A percentile compares a stretch with the other conserved stretches of the same genome.
These are phyloP conservation scores for Didymella keratinophila DNA, from an alignment of 2,329 filamentous ascomycete genomes.

Conservation along the genomic window DNA sequence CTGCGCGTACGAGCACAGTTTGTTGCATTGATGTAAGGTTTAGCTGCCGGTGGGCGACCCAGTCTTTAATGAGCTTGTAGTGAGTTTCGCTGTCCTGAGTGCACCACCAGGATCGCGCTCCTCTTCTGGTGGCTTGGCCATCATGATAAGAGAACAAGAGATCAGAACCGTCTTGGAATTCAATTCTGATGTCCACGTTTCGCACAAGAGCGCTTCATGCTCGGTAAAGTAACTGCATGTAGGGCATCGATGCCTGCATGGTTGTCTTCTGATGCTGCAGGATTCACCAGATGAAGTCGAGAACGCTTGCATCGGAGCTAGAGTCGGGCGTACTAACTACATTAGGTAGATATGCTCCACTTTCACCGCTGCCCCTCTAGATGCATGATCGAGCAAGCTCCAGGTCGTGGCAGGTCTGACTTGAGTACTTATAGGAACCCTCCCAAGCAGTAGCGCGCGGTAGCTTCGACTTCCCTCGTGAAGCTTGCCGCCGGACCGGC, in stretches of 20 bases:
- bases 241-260: background rate
- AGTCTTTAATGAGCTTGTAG: too few relatives aligned
- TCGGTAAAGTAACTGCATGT: background rate
- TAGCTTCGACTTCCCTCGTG: background rate
- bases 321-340: slow-evolving; percentile 11
- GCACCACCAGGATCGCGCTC: too few relatives aligned
- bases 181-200: too few relatives aligned
- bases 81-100: too few relatives aligned
- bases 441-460: background rate
- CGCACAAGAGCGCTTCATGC: too few relatives aligned
- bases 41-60: too few relatives aligned
- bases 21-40: too few relatives aligned
- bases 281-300: slow-evolving; percentile 7
- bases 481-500: slow-evolving; percentile 15
- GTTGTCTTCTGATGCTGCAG: background rate
- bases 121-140: too few relatives aligned
- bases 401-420: slow-evolving; percentile 1
- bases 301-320: slow-evolving; percentile 15
- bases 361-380: slow-evolving; percentile 15
- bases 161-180: too few relatives aligned
- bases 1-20: too few relatives aligned
- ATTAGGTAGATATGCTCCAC: slow-evolving; percentile 11
- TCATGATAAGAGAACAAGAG: too few relatives aligned
- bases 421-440: background rate
- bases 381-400: slow-evolving; percentile 1